A percentile compares a stretch with the other conserved stretches of the same genome.
These are phyloP conservation scores for Digitaria exilis DNA, from an alignment of 202 grass and related monocot genomes.

Conservation along the genomic window DNA sequence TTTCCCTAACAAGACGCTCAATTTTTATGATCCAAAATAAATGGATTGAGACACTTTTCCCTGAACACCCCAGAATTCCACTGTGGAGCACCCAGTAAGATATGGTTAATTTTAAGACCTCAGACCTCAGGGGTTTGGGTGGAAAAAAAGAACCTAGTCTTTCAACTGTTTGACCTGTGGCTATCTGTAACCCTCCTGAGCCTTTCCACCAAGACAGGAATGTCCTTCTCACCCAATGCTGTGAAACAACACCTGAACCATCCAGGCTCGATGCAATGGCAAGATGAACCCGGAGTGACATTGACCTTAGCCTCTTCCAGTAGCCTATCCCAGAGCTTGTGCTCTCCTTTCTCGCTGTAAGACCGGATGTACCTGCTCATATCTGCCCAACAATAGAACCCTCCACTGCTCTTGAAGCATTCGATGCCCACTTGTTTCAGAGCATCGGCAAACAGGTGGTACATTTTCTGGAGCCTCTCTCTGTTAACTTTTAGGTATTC, in stretches of 20 bases:
- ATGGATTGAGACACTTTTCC: not conserved
- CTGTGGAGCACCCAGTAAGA: not conserved
- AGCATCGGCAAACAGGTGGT: constrained; percentile 64
- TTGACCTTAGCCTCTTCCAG: constrained; percentile 89
- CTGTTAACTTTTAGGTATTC: constrained; percentile 69
- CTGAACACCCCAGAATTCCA: constrained; percentile 10
- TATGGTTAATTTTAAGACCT: constrained; percentile 34
- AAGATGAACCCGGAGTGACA: constrained; percentile 85
- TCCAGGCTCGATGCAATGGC: constrained; percentile 97
- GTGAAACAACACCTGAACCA: constrained; percentile 98
- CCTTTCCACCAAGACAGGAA: constrained; percentile 84
- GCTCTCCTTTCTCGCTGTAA: constrained; percentile 94
- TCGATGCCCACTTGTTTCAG: constrained; percentile 82
- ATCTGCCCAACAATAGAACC: constrained; percentile 98
- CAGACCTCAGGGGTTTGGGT: not conserved
- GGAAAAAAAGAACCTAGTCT: not conserved
- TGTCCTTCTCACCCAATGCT: constrained; percentile 74
- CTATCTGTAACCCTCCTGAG: constrained; percentile 64
- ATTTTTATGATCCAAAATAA: not conserved
- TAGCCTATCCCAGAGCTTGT: constrained; percentile 79
- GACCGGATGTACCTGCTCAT: constrained; percentile 91
- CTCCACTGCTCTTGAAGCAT: constrained; percentile 76
- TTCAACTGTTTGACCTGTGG: constrained; percentile 39
- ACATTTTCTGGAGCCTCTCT: constrained; percentile 62
- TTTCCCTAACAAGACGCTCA: not conserved